Conservation (phyloP, 805 yeast genomes). For the Myxozyma nipponensis region DNA sequence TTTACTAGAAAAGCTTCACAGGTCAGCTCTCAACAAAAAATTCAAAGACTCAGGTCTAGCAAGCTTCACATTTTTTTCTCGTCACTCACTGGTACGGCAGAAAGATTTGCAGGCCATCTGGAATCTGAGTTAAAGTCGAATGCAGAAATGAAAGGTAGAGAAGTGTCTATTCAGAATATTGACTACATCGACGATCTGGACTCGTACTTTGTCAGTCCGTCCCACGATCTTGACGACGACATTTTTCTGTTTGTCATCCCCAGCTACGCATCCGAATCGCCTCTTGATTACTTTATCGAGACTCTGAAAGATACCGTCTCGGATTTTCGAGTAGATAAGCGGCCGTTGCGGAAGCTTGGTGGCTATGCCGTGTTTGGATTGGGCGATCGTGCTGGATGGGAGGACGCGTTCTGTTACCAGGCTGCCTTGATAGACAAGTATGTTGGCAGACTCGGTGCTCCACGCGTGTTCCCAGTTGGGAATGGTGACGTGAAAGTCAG, state of each 20-base stretch:
- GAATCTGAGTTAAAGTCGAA: slow-evolving; percentile 38
- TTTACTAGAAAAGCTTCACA: slow-evolving; percentile 13
- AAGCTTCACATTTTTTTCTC: slow-evolving; percentile 61
- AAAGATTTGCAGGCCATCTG: slow-evolving; percentile 59
- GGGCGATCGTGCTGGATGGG: slow-evolving; percentile 87
- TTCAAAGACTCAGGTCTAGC: neutral
- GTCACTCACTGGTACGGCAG: slow-evolving; percentile 79
- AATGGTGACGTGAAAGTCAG: slow-evolving; percentile 69
- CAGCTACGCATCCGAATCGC: slow-evolving; percentile 89
- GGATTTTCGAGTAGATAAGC: slow-evolving; percentile 82
- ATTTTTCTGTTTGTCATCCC: slow-evolving; percentile 76
- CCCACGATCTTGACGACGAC: slow-evolving; percentile 30
- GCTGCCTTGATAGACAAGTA: slow-evolving; percentile 69
- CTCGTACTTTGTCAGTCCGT: slow-evolving; percentile 70
- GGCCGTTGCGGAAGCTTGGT: slow-evolving; percentile 61
- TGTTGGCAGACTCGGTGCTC: slow-evolving; percentile 78
- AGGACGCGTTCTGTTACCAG: slow-evolving; percentile 80
- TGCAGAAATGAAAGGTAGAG: slow-evolving; percentile 27
- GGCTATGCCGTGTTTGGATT: slow-evolving; percentile 86
- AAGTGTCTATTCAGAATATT: slow-evolving; percentile 53
- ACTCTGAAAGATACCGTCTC: slow-evolving; percentile 73
- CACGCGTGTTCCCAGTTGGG: slow-evolving; percentile 79
- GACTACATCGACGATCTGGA: slow-evolving; percentile 85
- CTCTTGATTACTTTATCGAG: slow-evolving; percentile 81
- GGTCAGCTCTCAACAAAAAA: neutral